These are phyloP conservation scores for Astrothelium macrocarpum DNA, from an alignment of 495 filamentous ascomycete genomes.

Conservation along the genomic window DNA sequence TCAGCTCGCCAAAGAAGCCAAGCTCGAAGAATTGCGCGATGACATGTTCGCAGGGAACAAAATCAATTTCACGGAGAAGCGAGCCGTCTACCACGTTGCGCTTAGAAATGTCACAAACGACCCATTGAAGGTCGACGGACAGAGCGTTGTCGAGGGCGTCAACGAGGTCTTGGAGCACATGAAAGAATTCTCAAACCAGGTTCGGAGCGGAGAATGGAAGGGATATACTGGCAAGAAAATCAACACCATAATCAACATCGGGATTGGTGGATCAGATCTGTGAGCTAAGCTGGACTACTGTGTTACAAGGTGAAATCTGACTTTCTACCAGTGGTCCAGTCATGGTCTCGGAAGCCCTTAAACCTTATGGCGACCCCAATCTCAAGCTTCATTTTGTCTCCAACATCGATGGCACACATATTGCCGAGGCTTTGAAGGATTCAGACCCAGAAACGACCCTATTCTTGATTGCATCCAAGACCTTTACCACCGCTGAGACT, in stretches of 20 bases:
- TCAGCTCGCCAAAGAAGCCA: conserved; percentile 81
- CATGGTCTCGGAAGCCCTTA: conserved; percentile 96
- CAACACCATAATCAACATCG: conserved; percentile 91
- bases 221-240: conserved; percentile 97
- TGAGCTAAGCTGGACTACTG: conserved; percentile 37
- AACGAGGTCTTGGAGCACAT: conserved; percentile 90
- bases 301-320: conserved; percentile 28
- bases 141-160: conserved; percentile 92
- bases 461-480: conserved; percentile 97
- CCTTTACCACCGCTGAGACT: conserved; percentile 97
- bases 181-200: conserved; percentile 92
- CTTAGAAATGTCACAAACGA: conserved; percentile 77
- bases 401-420: conserved; percentile 98
- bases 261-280: conserved; percentile 97
- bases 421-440: conserved; percentile 80
- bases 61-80: conserved; percentile 98
- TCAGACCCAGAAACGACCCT: conserved; percentile 94
- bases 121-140: conserved; percentile 86
- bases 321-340: conserved; percentile 65
- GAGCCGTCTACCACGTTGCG: conserved; percentile 92
- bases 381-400: conserved; percentile 94
- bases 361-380: conserved; percentile 77
- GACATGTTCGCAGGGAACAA: conserved; percentile 93
- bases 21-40: conserved; percentile 86
- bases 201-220: conserved; percentile 94